phyloP scores from a whole-genome alignment of 2,329 filamentous ascomycete species.

The Penicillium sumatraense region DNA sequence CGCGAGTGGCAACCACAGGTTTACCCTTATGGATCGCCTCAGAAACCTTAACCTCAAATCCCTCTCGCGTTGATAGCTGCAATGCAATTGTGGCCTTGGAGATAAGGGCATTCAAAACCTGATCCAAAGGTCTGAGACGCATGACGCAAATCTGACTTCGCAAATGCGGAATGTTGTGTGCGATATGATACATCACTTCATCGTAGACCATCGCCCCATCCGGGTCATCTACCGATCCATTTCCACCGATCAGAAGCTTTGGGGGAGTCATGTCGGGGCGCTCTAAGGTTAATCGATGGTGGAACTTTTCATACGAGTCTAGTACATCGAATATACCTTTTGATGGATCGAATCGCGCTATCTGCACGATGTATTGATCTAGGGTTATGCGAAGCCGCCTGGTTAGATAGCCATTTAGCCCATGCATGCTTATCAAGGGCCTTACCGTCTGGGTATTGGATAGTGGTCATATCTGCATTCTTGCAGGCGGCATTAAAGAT shows the following conservation, averaged over 20 bases:
- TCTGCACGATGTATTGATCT: slow-evolving; percentile 77
- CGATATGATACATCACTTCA: slow-evolving; percentile 69
- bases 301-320: slow-evolving; percentile 74
- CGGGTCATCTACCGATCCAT: slow-evolving; percentile 80
- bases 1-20: slow-evolving; percentile 74
- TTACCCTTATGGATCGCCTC: slow-evolving; percentile 81
- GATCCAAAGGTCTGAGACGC: slow-evolving; percentile 77
- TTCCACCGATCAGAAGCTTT: slow-evolving; percentile 75
- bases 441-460: slow-evolving; percentile 44
- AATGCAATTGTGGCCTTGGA: slow-evolving; percentile 73
- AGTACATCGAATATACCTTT: slow-evolving; percentile 82
- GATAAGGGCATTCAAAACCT: slow-evolving; percentile 77
- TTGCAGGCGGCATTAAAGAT: slow-evolving; percentile 69
- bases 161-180: slow-evolving; percentile 66
- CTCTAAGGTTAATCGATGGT: slow-evolving; percentile 59
- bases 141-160: slow-evolving; percentile 71
- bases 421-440: background rate
- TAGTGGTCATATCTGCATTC: slow-evolving; percentile 56
- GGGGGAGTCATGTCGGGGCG: slow-evolving; percentile 60
- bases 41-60: slow-evolving; percentile 85
- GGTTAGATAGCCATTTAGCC: slow-evolving; percentile 43
- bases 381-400: slow-evolving; percentile 36
- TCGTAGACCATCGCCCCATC: slow-evolving; percentile 75
- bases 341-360: slow-evolving; percentile 81
- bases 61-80: slow-evolving; percentile 79